A percentile compares a stretch with the other conserved stretches of the same genome.
phyloP scores from a whole-genome alignment of 768 basidiomycete genomes.

The Saitozyma podzolica region DNA sequence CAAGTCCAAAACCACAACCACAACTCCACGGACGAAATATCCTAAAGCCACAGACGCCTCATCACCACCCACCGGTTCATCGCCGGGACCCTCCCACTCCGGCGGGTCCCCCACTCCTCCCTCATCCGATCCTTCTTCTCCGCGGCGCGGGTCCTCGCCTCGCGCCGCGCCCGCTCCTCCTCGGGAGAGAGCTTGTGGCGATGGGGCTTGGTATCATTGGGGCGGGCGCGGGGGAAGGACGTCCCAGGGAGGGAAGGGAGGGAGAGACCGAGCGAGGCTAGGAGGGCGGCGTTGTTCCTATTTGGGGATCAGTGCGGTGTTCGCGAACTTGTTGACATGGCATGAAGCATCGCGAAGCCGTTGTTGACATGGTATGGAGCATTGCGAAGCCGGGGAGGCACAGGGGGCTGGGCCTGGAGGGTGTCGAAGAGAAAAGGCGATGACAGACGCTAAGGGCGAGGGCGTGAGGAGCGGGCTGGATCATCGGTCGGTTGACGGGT shows the following conservation, averaged over 20 bases:
- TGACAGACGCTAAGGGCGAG: too few species aligned
- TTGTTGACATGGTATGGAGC: neutral
- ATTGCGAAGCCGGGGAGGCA: neutral
- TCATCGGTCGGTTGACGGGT: too few species aligned
- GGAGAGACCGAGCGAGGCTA: constrained; percentile 31
- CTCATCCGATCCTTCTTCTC: neutral
- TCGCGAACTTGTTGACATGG: neutral
- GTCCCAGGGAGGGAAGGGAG: neutral
- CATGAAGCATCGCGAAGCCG: neutral
- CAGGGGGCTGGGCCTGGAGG: neutral
- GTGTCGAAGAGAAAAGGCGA: neutral
- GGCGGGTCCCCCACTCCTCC: constrained; percentile 8
- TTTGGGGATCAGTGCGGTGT: neutral
- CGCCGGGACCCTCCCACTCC: constrained; percentile 27
- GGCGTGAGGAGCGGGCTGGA: too few species aligned
- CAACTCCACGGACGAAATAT: too few species aligned
- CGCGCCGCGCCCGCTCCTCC: neutral
- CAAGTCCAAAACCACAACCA: too few species aligned
- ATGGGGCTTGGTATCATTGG: constrained; percentile 3
- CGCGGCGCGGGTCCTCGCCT: neutral
- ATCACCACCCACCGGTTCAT: constrained; percentile 2
- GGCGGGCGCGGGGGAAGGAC: neutral
- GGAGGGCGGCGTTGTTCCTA: constrained; percentile 24
- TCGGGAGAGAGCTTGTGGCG: neutral
- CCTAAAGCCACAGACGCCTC: neutral